These are phyloP conservation scores for Aspergillus udagawae DNA, from an alignment of 2,329 filamentous ascomycete genomes.

Conservation along the genomic window DNA sequence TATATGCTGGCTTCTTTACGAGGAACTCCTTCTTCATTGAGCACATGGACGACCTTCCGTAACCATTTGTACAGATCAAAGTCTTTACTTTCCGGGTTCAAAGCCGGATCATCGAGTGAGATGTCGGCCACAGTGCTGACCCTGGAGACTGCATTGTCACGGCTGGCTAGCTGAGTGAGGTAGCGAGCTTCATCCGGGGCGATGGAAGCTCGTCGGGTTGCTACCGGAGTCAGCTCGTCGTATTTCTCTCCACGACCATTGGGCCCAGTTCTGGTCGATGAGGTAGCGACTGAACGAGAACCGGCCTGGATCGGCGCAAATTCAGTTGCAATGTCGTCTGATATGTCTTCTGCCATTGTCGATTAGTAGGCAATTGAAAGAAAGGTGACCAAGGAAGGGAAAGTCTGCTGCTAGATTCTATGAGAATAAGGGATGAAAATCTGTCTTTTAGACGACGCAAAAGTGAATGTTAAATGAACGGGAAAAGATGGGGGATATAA, in stretches of 20 bases:
- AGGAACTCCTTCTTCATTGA: conserved; percentile 1
- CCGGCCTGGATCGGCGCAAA: neutral
- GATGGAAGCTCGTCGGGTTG: neutral
- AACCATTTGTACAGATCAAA: conserved; percentile 9
- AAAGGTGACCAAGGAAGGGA: neutral
- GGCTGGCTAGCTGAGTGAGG: neutral
- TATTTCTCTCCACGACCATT: neutral
- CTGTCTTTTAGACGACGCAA: neutral
- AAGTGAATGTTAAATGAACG: neutral
- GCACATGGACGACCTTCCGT: neutral
- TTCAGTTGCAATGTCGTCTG: neutral
- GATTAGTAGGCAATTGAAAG: neutral
- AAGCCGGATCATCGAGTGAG: neutral
- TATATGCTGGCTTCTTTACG: conserved; percentile 14
- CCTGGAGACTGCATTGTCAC: neutral
- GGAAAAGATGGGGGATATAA: neutral
- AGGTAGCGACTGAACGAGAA: neutral
- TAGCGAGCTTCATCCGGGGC: neutral
- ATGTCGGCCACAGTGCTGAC: neutral
- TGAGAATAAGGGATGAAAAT: neutral
- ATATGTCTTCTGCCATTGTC: neutral
- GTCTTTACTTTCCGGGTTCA: conserved; percentile 4
- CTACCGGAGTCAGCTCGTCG: neutral
- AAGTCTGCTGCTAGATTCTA: neutral
- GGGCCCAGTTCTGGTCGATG: neutral